Base-by-base conservation (phyloP, 257 asterid genomes). In the Primulina eburnea region DNA sequence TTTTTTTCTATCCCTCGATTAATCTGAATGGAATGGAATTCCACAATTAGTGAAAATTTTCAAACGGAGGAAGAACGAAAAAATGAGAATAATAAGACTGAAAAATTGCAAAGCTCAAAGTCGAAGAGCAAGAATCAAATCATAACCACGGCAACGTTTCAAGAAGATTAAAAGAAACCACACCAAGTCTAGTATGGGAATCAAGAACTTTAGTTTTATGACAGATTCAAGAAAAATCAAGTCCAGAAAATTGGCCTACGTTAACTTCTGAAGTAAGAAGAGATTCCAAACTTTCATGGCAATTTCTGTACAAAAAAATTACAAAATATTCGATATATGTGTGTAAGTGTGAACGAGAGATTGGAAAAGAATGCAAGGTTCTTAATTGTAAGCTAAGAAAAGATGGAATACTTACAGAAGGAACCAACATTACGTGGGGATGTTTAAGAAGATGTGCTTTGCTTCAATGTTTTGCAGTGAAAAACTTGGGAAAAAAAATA, bases 311-410 rank as follows among this genome's bases (percentile, higher is more conserved):
- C 30, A 76, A 68, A 81, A 81, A 80, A 80, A 75, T 73, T 29
- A 52, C 32, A 47, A 68, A 43, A 5, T 35, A 60, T 68, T 38
- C 32, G 59, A 56, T 47, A 47, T 47, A 14, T 47, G n/a, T 60
- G 4, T 32, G 34, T 30, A 4, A 2, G 33, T 32, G 34, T 63
- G 73, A 75, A 65, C 62, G 70, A 76, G 73, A 71, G 80, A 76
- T 64, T 32, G 67, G 63, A 68, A 70, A 86, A 71, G 74, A 79
- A 75, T 65, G 81, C 6, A 70, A 81, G 79, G 77, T 76, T 79
- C 59, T 83, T 73, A 82, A 83, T 82, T 90, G 95, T n/a, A 93
- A 90, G 97, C 94, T 80, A 88, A 93, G 97, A 64, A 82, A 89
- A 79, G 83, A 56, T 72, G 82, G 84, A 77, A 84, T 82, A 73